These are phyloP conservation scores for Aspergillus ellipticus DNA, from an alignment of 495 filamentous ascomycete species.

Conservation along the genomic window DNA sequence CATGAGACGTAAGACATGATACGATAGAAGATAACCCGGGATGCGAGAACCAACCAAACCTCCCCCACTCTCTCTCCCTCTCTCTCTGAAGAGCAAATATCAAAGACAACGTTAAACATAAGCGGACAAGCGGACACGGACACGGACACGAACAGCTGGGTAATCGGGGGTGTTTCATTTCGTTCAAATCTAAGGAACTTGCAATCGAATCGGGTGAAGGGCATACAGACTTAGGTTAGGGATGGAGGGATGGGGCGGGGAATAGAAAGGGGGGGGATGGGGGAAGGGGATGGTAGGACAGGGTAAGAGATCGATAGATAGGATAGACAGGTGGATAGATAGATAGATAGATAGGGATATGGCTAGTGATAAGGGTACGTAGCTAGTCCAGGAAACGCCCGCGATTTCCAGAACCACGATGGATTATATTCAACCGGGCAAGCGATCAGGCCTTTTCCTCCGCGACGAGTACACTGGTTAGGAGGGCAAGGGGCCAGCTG, in stretches of 20 bases:
- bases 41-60: neutral
- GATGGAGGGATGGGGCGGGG: too few relatives aligned
- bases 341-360: neutral
- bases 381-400: conserved; percentile 10
- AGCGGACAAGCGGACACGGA: too few relatives aligned
- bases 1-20: too few relatives aligned
- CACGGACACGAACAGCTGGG: neutral
- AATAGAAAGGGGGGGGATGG: too few relatives aligned
- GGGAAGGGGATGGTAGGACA: too few relatives aligned
- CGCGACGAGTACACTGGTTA: neutral
- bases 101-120: neutral
- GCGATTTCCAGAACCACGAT: conserved; percentile 15
- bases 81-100: neutral
- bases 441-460: neutral
- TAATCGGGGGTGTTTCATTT: neutral
- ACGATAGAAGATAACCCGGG: neutral
- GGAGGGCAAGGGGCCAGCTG: neutral
- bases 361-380: neutral
- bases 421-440: conserved; percentile 5
- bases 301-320: neutral
- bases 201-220: neutral
- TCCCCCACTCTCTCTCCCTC: neutral
- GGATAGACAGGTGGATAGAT: neutral
- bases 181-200: neutral
- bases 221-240: too few relatives aligned